Conservation (phyloP, 2,329 filamentous ascomycete species). For the Apiospora pterosperma region DNA sequence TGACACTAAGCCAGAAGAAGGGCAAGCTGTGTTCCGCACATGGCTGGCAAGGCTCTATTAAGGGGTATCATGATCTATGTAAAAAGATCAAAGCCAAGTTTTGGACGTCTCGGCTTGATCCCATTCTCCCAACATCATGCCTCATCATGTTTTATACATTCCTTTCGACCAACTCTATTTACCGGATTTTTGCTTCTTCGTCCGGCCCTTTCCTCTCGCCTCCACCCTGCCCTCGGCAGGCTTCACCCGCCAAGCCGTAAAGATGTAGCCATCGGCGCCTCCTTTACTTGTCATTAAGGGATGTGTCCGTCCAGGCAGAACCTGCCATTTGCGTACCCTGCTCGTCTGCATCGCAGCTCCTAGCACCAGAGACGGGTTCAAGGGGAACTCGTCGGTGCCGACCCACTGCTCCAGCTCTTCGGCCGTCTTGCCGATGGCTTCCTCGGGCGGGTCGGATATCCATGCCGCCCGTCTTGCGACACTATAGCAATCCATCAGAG, state of each 20-base stretch:
- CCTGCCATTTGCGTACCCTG: constrained; percentile 79
- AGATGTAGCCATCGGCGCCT: constrained; percentile 85
- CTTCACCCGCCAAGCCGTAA: constrained; percentile 77
- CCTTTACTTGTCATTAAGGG: constrained; percentile 88
- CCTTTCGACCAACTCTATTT: constrained; percentile 6
- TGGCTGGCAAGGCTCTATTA: constrained; percentile 6
- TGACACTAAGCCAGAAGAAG: background rate
- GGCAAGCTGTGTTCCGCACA: background rate
- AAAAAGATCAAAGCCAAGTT: background rate
- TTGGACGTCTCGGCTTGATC: background rate
- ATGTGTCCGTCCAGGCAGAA: constrained; percentile 86
- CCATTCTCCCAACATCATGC: background rate
- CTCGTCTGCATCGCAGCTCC: constrained; percentile 79
- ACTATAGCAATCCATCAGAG: constrained; percentile 80
- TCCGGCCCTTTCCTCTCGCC: constrained; percentile 76
- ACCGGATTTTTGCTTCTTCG: constrained; percentile 54
- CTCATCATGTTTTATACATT: background rate
- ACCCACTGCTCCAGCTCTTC: constrained; percentile 54
- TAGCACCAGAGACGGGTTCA: constrained; percentile 83
- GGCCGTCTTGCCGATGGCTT: constrained; percentile 38
- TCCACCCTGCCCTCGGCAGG: constrained; percentile 78
- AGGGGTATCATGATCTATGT: constrained; percentile 10
- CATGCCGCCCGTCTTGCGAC: constrained; percentile 77
- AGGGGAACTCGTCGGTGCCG: constrained; percentile 72
- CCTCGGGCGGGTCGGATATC: constrained; percentile 49